These are phyloP conservation scores for Globisporangium abappressorium DNA, from an alignment of 352 stramenopile genomes.

Conservation along the genomic window DNA sequence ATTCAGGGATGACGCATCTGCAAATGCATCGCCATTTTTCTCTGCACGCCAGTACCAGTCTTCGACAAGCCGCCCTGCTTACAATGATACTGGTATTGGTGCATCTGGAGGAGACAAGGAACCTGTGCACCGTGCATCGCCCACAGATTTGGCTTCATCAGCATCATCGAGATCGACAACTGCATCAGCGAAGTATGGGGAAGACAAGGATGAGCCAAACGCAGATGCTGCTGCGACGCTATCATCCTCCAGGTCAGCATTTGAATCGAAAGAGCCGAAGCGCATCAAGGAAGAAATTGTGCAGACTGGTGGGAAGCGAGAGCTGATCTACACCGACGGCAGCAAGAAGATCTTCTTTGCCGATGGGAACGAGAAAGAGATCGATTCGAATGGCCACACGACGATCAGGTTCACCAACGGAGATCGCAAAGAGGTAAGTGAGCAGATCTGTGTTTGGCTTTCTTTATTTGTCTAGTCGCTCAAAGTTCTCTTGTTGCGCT, in stretches of 20 bases:
- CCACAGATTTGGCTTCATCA: neutral
- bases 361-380: conserved; percentile 94
- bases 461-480: neutral
- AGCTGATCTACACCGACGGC: conserved; percentile 56
- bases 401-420: conserved; percentile 94
- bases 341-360: conserved; percentile 81
- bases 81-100: neutral
- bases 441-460: neutral
- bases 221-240: neutral
- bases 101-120: neutral
- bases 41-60: neutral
- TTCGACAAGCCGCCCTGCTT: neutral
- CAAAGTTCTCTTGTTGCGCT: conserved; percentile 2
- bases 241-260: neutral
- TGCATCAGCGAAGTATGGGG: neutral
- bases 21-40: neutral
- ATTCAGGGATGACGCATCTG: neutral
- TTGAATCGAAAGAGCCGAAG: conserved; percentile 4
- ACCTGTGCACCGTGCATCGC: neutral
- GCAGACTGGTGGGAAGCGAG: conserved; percentile 55
- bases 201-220: neutral
- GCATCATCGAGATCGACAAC: neutral
- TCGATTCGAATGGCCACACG: conserved; percentile 82
- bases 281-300: conserved; percentile 37
- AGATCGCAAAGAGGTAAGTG: conserved; percentile 90